Base-by-base conservation (phyloP, 148 eudicot genomes). In the Camellia sinensis region DNA sequence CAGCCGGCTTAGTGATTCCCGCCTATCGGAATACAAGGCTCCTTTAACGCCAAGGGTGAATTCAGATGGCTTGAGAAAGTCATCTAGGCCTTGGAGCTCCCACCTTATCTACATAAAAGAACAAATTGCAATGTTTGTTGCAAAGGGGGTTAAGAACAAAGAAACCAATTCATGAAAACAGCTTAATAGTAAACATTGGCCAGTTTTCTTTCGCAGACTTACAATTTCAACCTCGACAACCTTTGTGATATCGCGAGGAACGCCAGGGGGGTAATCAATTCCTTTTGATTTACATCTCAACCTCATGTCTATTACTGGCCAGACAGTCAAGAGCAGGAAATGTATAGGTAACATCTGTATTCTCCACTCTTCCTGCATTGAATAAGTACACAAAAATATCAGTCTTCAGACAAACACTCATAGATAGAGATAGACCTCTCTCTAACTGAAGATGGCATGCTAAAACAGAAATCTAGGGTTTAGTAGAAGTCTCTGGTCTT, bases 221-320 rank as follows among this genome's bases (percentile, higher is more conserved):
- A 95, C 98, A 74, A 95, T 90, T 82, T 93, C 89, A 69, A 95
- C 97, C 86, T 93, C 96, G 41, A 95, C 88, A 80, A 93, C 92
- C 83, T 82, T 91, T 2, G 96, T 82, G 76, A 90, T 84, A 72
- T 88, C 80, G 2, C 45, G 80, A 61, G 98, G 88, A 82, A 95
- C 81, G 54, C 93, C 96, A 17, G 86, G 83, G 19, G 97, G 98
- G 85, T 95, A 95, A 62, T 85, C 94, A 40, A 56, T 83, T 61
- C 93, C 98, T 17, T 81, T 78, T 5, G 95, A 82, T 83, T 82
- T 91, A 79, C 90, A 90, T 80, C 88, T 88, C 85, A 95, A 79
- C 84, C 93, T 93, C 94, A 93, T 89, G 82, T 91, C 94, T 60
- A 95, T 85, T 18, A 93, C 94, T 2, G 98, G 98, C 43, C 21